phyloP scores from a whole-genome alignment of 148 eudicot species.

The Polygonum aviculare region DNA sequence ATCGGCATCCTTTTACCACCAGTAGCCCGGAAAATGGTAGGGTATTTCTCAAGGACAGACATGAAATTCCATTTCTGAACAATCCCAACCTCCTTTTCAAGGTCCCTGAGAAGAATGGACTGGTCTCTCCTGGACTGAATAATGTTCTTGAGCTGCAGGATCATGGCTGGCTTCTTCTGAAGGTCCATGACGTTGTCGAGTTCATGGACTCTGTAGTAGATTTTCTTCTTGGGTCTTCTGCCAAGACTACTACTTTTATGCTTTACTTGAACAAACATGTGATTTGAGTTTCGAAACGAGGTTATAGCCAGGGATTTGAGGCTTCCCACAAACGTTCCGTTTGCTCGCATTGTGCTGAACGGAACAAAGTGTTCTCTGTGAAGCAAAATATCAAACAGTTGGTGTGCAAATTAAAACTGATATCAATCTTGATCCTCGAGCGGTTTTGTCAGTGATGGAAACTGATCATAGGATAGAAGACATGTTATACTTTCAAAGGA shows the following conservation, averaged over 20 bases:
- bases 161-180: conserved; percentile 60
- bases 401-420: background rate
- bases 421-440: background rate
- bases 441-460: background rate
- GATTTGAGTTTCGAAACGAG: conserved; percentile 26
- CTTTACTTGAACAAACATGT: conserved; percentile 39
- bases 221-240: conserved; percentile 73
- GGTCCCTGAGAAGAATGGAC: conserved; percentile 63
- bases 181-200: conserved; percentile 85
- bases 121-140: conserved; percentile 61
- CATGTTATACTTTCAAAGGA: background rate
- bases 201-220: conserved; percentile 62
- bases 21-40: conserved; percentile 55
- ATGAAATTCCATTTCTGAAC: conserved; percentile 88
- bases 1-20: conserved; percentile 61
- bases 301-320: conserved; percentile 4
- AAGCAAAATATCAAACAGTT: conserved; percentile 9
- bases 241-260: conserved; percentile 52
- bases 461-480: background rate
- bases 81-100: conserved; percentile 92
- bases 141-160: conserved; percentile 56
- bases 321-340: background rate
- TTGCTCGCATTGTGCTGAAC: conserved; percentile 16
- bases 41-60: conserved; percentile 79
- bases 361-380: background rate